These are phyloP conservation scores for Eremothecium cymbalariae DNA, from an alignment of 1,139 yeast genomes.

Conservation along the genomic window DNA sequence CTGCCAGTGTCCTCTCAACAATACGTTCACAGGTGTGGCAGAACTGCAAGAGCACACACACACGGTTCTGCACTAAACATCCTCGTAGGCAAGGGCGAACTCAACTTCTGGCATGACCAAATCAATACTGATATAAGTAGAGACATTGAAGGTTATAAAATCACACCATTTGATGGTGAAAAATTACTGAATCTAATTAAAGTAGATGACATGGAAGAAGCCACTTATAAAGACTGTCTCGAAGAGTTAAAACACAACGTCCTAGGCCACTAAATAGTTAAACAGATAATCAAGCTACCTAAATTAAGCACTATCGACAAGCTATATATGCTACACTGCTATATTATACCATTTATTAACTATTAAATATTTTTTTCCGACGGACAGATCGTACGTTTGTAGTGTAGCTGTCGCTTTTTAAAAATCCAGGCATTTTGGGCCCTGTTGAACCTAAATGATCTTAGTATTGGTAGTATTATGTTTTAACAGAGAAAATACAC, in stretches of 20 bases:
- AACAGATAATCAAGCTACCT: too few relatives aligned
- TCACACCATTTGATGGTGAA: conserved; percentile 10
- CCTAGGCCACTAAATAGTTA: too few relatives aligned
- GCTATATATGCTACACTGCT: too few relatives aligned
- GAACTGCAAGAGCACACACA: conserved; percentile 90
- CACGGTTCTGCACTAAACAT: conserved; percentile 66
- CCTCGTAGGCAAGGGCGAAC: conserved; percentile 68
- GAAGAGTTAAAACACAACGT: conserved; percentile 39
- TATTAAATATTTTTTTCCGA: too few relatives aligned
- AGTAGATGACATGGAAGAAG: conserved; percentile 29
- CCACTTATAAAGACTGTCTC: conserved; percentile 39
- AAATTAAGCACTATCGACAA: too few relatives aligned
- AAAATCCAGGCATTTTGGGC: too few relatives aligned
- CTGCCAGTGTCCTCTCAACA: conserved; percentile 83
- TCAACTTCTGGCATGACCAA: conserved; percentile 50
- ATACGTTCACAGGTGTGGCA: conserved; percentile 90
- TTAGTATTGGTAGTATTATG: too few relatives aligned
- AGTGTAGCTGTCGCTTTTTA: too few relatives aligned
- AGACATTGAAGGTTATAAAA: conserved; percentile 21
- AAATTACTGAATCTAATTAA: conserved; percentile 6
- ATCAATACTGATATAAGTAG: conserved; percentile 38
- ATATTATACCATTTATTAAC: too few relatives aligned
- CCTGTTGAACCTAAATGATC: too few relatives aligned
- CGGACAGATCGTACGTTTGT: too few relatives aligned
- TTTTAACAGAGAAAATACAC: too few relatives aligned